These are phyloP conservation scores for Scheffersomyces illinoinensis DNA, from an alignment of 1,139 yeast species.

Conservation along the genomic window DNA sequence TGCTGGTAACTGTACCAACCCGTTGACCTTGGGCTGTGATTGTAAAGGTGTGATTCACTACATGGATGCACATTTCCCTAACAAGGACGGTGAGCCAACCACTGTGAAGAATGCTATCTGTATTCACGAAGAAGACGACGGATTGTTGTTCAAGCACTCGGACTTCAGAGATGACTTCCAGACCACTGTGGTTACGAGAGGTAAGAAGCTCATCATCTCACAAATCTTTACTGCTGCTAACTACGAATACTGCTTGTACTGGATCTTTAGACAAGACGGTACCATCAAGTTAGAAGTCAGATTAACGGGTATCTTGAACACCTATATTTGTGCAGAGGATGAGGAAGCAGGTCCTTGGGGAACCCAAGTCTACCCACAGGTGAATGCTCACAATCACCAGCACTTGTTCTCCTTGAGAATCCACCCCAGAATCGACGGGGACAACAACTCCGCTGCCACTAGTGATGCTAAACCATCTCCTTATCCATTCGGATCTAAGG, in stretches of 20 bases:
- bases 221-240: constrained; percentile 86
- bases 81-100: constrained; percentile 65
- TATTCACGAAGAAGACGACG: constrained; percentile 85
- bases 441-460: constrained; percentile 69
- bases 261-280: constrained; percentile 83
- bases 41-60: constrained; percentile 84
- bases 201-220: constrained; percentile 69
- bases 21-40: constrained; percentile 76
- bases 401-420: constrained; percentile 78
- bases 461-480: constrained; percentile 66
- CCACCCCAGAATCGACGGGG: constrained; percentile 82
- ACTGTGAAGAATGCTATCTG: constrained; percentile 77
- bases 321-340: constrained; percentile 60
- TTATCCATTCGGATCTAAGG: constrained; percentile 60
- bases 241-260: constrained; percentile 81
- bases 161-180: constrained; percentile 81
- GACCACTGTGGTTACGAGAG: constrained; percentile 74
- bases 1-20: constrained; percentile 83
- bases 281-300: constrained; percentile 76
- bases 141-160: constrained; percentile 75
- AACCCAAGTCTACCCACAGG: constrained; percentile 75
- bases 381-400: constrained; percentile 84
- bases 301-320: constrained; percentile 79
- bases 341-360: constrained; percentile 78
- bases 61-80: constrained; percentile 71